Evolutionary conservation across 768 basidiomycete genomes (phyloP).

Genomic region (Lactarius tabidus): DNA sequence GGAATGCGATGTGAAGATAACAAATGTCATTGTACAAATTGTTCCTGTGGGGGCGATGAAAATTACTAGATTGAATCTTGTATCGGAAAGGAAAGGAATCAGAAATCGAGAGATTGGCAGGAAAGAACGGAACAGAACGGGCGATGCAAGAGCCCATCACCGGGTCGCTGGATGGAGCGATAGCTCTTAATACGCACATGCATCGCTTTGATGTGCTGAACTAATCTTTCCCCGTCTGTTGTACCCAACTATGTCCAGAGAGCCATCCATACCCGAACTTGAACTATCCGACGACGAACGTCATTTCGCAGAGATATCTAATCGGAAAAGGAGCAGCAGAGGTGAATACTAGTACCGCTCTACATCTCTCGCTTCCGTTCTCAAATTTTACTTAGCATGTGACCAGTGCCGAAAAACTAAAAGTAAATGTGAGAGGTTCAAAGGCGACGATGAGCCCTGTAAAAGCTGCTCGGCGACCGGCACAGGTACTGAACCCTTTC

Average conservation of each 20-base stretch:
- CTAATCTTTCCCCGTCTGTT: background rate
- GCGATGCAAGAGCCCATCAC: background rate
- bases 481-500: constrained; percentile 40
- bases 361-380: background rate
- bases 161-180: background rate
- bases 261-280: constrained; percentile 17
- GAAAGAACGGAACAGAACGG: background rate
- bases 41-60: constrained; percentile 3
- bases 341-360: constrained; percentile 9
- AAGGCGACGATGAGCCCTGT: constrained; percentile 47
- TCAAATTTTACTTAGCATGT: constrained; percentile 50
- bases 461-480: constrained; percentile 60
- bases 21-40: constrained; percentile 19
- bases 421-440: constrained; percentile 72
- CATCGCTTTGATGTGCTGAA: background rate
- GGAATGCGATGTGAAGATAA: constrained; percentile 26
- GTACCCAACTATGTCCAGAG: constrained; percentile 9
- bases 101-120: background rate
- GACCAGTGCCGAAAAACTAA: constrained; percentile 87
- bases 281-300: constrained; percentile 26
- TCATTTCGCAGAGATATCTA: constrained; percentile 10
- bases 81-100: background rate
- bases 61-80: background rate
- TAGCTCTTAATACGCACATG: background rate
- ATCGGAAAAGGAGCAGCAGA: constrained; percentile 26